A percentile compares a stretch with the other conserved stretches of the same genome.
These are phyloP conservation scores for Podospora appendiculata DNA, from an alignment of 495 filamentous ascomycete genomes.

Conservation along the genomic window DNA sequence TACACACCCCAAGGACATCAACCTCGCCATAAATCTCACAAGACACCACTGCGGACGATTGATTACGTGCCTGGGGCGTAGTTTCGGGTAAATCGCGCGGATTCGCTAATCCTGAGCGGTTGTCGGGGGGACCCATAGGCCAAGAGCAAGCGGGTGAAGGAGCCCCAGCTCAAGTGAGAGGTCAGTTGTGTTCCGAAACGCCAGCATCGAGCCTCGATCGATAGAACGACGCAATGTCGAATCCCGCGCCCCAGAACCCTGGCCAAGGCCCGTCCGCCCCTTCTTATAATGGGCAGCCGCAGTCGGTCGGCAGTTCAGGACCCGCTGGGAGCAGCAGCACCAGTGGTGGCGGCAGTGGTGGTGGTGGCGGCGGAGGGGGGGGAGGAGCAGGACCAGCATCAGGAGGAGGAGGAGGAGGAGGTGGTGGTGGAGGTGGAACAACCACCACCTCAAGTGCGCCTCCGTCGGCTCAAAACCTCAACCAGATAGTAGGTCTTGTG, in stretches of 20 bases:
- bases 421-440: constrained; percentile 14
- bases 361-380: constrained; percentile 6
- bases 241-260: neutral
- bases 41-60: no score
- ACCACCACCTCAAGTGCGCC: constrained; percentile 31
- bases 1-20: no score
- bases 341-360: neutral
- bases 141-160: no score
- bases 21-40: no score
- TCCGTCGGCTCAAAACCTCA: constrained; percentile 78
- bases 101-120: no score
- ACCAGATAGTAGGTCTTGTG: constrained; percentile 66
- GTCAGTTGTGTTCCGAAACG: neutral
- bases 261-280: constrained; percentile 9
- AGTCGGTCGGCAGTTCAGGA: constrained; percentile 12
- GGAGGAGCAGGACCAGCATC: neutral
- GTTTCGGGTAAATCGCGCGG: no score
- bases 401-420: neutral
- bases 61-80: no score
- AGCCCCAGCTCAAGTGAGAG: neutral
- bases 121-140: no score
- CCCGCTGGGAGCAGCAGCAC: constrained; percentile 9
- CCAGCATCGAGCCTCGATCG: neutral
- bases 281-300: constrained; percentile 15
- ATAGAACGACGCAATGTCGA: constrained; percentile 8